Evolutionary conservation across 2,329 filamentous ascomycete genomes (phyloP).

Genomic region (Diaporthe longicolla): DNA sequence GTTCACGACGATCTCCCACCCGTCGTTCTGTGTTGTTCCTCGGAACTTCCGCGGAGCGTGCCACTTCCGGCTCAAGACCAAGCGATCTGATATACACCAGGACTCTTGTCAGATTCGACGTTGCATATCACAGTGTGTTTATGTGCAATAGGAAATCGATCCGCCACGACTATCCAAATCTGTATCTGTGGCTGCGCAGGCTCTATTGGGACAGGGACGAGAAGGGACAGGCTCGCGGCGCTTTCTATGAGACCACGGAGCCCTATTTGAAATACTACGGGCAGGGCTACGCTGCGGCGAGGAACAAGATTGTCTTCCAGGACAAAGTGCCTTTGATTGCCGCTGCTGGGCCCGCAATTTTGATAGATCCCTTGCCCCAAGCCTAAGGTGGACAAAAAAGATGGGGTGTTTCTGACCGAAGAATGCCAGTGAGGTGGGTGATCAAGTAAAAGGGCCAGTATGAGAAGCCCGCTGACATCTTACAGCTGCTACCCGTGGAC

Average conservation of each 20-base stretch:
- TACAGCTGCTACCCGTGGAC: not conserved
- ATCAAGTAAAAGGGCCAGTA: not conserved
- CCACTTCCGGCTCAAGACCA: not conserved
- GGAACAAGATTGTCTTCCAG: slow-evolving; percentile 48
- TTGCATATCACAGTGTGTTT: slow-evolving; percentile 77
- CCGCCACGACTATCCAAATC: slow-evolving; percentile 73
- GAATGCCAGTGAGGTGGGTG: too few relatives aligned
- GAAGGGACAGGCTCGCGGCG: slow-evolving; percentile 58
- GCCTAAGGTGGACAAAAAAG: not conserved
- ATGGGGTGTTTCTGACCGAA: too few relatives aligned
- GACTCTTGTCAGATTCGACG: slow-evolving; percentile 77
- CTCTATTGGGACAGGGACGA: slow-evolving; percentile 76
- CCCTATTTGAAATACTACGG: slow-evolving; percentile 61
- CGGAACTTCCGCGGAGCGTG: not conserved
- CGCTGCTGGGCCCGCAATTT: slow-evolving; percentile 48
- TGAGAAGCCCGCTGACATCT: not conserved
- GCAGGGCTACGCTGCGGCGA: slow-evolving; percentile 48
- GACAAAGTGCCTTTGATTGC: slow-evolving; percentile 49
- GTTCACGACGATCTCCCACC: not conserved
- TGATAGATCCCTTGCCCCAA: slow-evolving; percentile 46
- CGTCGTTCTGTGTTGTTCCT: not conserved
- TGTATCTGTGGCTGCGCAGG: slow-evolving; percentile 78
- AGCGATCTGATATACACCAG: not conserved
- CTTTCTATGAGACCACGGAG: slow-evolving; percentile 77
- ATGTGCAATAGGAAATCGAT: slow-evolving; percentile 75